Conservation (phyloP, 2,329 filamentous ascomycete species). For the Apiospora pterosperma region DNA sequence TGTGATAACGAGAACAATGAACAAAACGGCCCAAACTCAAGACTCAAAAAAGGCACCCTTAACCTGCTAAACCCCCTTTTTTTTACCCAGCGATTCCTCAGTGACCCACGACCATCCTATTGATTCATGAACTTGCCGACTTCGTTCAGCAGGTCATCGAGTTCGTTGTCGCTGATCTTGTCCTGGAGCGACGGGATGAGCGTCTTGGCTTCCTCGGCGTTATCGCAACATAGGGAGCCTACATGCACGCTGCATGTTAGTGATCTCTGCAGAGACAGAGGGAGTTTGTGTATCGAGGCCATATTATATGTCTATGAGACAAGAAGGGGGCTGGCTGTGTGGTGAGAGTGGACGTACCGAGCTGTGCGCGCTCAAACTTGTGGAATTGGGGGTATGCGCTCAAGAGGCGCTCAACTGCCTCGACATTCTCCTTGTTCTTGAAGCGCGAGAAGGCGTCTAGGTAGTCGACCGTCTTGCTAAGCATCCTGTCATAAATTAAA, state of each 20-base stretch:
- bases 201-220: slow-evolving; percentile 92
- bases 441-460: slow-evolving; percentile 93
- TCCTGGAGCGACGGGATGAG: slow-evolving; percentile 84
- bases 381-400: slow-evolving; percentile 76
- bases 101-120: slow-evolving; percentile 4
- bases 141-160: slow-evolving; percentile 86
- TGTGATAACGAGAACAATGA: background rate
- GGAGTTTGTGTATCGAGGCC: background rate
- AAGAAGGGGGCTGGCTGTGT: too few relatives aligned
- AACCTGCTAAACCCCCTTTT: background rate
- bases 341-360: slow-evolving; percentile 57
- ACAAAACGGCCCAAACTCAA: background rate
- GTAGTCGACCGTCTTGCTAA: slow-evolving; percentile 87
- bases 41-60: background rate
- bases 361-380: slow-evolving; percentile 89
- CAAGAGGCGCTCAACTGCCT: slow-evolving; percentile 86
- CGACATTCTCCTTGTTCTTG: slow-evolving; percentile 90
- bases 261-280: background rate
- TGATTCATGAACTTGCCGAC: slow-evolving; percentile 67
- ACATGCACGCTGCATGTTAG: background rate
- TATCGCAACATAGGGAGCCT: slow-evolving; percentile 91
- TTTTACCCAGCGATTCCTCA: background rate
- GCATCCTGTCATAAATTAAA: slow-evolving; percentile 58
- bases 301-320: too few relatives aligned
- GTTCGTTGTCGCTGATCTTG: slow-evolving; percentile 86